Evolutionary conservation across 108 stramenopile genomes (phyloP), one percentile per base, ranked within the genome.

Genomic region (Nitzschia sp.): DNA sequence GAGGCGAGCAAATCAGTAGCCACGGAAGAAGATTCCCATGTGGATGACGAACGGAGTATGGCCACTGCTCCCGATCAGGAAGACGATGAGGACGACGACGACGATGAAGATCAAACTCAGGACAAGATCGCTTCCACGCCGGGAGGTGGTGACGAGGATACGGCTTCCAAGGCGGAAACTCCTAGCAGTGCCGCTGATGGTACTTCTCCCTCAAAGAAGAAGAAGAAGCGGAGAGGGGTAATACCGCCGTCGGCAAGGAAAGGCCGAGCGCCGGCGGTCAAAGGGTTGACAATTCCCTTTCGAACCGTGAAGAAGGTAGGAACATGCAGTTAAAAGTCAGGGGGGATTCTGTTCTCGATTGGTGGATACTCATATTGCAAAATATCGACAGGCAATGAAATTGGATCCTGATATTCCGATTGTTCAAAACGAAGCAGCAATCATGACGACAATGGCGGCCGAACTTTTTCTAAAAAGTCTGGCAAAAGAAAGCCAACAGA

Each of bases 371-470:
- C 24, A 21, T 28, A n/a, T n/a, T n/a, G n/a, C n/a, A n/a, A n/a
- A n/a, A n/a, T n/a, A n/a, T n/a, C 6, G 9, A 24, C 31, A 70
- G 76, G 70, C 77, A 8, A 95, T 95, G 94, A 92, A 95, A 63
- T 58, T 87, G 47, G 90, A 95, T 74, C 80, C 80, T 18, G 82
- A 85, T 53, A 87, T 87, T 71, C 87, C 84, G 1, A 94, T 87
- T 53, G 91, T 95, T 24, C 94, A 95, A 69, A 90, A 92, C 61
- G 94, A 95, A 53, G 94, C 94, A 0, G 91, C 91, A 0, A 90
- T 92, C 38, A 70, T 95, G 79, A 77, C 83, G 1, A 90, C 93
- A 2, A 46, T 83, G 32, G 93, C 93, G 0, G 77, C 79, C 9
- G 90, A 90, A 63, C 74, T 92, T 11, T 95, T 95, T 54, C 45